Conservation (phyloP, 202 grass and related monocot species). For the Musa balbisiana region DNA sequence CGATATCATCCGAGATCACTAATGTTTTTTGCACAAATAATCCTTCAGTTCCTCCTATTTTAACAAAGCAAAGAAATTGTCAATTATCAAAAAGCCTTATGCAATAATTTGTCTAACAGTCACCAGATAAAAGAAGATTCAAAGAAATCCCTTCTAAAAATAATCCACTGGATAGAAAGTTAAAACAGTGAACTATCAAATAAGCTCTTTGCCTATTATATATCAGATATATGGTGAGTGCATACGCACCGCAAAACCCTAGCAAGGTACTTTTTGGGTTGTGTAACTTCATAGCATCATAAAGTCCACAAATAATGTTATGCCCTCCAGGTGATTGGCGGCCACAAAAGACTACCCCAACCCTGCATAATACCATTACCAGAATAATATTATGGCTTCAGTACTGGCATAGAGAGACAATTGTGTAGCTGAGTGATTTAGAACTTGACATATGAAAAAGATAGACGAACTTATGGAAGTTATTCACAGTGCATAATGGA, state of each 20-base stretch:
- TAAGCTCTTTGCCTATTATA: background rate
- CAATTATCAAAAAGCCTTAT: background rate
- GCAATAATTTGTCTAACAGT: too few relatives aligned
- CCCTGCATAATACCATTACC: background rate
- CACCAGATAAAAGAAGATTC: background rate
- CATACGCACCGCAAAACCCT: slow-evolving; percentile 5
- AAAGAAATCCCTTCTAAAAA: background rate
- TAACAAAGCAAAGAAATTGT: background rate
- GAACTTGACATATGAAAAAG: too few relatives aligned
- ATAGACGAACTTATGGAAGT: too few relatives aligned
- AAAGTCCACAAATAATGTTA: slow-evolving; percentile 16
- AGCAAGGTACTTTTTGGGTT: slow-evolving; percentile 6
- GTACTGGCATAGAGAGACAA: too few relatives aligned
- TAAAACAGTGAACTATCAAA: background rate
- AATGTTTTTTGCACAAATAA: slow-evolving; percentile 11
- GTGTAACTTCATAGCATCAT: slow-evolving; percentile 8
- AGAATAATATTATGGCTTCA: background rate
- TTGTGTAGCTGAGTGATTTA: too few relatives aligned
- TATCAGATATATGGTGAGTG: background rate
- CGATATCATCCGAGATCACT: slow-evolving; percentile 2
- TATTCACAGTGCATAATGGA: background rate
- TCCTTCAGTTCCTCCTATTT: slow-evolving; percentile 15
- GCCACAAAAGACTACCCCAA: slow-evolving; percentile 14
- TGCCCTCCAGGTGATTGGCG: slow-evolving; percentile 12
- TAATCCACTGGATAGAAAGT: background rate